phyloP scores from a whole-genome alignment of 2,329 filamentous ascomycete species.

The Ophiostoma sp. region DNA sequence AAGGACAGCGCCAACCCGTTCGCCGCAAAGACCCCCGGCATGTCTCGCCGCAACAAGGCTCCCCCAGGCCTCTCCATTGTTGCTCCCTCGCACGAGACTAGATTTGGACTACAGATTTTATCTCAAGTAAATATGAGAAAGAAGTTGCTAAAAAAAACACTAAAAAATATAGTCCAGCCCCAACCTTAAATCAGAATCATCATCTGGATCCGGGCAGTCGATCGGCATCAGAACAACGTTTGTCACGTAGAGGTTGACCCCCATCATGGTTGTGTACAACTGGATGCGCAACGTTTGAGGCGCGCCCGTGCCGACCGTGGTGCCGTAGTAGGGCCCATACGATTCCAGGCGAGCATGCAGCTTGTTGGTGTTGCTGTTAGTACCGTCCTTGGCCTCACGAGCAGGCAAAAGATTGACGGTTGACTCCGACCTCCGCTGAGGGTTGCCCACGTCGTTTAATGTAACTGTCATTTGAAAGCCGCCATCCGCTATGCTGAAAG shows the following conservation, averaged over 20 bases:
- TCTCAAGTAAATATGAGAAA: too few relatives aligned
- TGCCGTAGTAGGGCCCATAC: neutral
- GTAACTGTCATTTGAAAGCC: neutral
- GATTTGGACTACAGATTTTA: too few relatives aligned
- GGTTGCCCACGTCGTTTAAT: neutral
- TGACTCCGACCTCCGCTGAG: too few relatives aligned
- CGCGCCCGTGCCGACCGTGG: neutral
- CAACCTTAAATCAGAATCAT: too few relatives aligned
- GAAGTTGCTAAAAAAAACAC: too few relatives aligned
- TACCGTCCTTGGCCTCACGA: too few relatives aligned
- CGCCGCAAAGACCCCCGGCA: conserved; percentile 69
- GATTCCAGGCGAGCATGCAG: neutral
- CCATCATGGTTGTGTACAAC: neutral
- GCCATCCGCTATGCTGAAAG: neutral
- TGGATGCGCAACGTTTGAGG: neutral
- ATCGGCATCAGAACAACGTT: neutral
- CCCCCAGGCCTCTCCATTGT: conserved; percentile 91
- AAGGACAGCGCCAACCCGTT: conserved; percentile 49
- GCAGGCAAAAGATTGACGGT: neutral
- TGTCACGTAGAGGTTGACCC: neutral
- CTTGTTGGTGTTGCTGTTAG: neutral
- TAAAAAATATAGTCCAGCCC: too few relatives aligned
- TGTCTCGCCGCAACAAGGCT: conserved; percentile 73
- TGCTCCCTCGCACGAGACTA: conserved; percentile 85
- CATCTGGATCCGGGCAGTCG: too few relatives aligned